Evolutionary conservation across 371 early-diverging fungal species (phyloP), one percentile per base, ranked within the genome.

Genomic region (Syncephalastrum sp.): DNA sequence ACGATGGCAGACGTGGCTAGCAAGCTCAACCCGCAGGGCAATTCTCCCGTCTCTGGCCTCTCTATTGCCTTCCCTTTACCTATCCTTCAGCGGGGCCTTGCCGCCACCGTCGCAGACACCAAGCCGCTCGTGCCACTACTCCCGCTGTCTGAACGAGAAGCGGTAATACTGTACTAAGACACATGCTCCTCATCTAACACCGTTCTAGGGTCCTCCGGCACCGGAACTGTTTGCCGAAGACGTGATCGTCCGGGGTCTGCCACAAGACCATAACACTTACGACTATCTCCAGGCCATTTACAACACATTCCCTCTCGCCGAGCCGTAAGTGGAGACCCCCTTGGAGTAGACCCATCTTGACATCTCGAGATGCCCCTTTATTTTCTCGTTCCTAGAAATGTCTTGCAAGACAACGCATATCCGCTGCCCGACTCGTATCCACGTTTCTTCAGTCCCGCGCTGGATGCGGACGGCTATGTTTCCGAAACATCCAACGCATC

Each of bases 11-110:
- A 81, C 33, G 43, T 72, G 24, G 50, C 79, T 12, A 64, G 67
- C 15, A 59, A 68, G 16, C 59, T 85, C 21, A 82, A 75, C 61
- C 77, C 80, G 72, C 78, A 74, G 7, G 68, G 68, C 38, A 73
- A 63, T 15, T 79, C 82, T 1, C 72, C 62, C 14, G 44, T 86
- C 3, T 79, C 75, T 8, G 63, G 79, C 1, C 43, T 83, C 3
- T 75, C 76, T 8, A 55, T 72, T 4, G 56, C 73, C 3, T 54
- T 83, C 2, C 85, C 85, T 3, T 60, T 85, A n/a, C 78, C 80
- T 1, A 68, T 75, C 29, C 59, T 65, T 4, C 41, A 62, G 1
- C 60, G 54, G 12, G 72, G 68, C 4, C 63, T 65, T 24, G 50
- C 46, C 1, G 41, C 57, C 1, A 64, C 60, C 0, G 7, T 63